These are phyloP conservation scores for Saccharata proteae DNA, from an alignment of 2,329 filamentous ascomycete genomes.

Conservation along the genomic window DNA sequence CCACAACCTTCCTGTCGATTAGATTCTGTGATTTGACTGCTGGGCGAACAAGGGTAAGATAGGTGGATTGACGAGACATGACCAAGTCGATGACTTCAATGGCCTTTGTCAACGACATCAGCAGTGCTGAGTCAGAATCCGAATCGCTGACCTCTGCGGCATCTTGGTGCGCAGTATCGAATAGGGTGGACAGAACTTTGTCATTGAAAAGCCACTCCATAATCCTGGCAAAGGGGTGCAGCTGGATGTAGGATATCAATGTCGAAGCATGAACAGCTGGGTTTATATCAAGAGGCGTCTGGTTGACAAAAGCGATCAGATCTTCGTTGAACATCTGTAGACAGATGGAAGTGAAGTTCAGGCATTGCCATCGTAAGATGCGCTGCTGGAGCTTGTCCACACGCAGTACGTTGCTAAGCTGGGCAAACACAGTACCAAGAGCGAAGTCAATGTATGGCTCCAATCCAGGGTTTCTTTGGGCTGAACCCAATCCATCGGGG, in stretches of 20 bases:
- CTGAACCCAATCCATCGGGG: conserved; percentile 69
- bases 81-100: conserved; percentile 75
- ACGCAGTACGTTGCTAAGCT: conserved; percentile 5
- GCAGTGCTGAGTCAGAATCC: conserved; percentile 64
- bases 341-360: conserved; percentile 72
- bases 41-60: conserved; percentile 76
- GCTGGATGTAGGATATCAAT: conserved; percentile 64
- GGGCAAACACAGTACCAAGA: conserved; percentile 62
- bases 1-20: conserved; percentile 48
- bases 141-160: conserved; percentile 59
- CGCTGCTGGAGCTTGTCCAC: conserved; percentile 52
- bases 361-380: conserved; percentile 64
- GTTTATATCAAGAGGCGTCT: conserved; percentile 65
- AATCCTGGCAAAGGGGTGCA: conserved; percentile 85
- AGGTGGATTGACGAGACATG: conserved; percentile 80
- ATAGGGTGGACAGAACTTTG: conserved; percentile 67
- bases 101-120: conserved; percentile 66
- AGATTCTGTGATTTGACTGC: conserved; percentile 53
- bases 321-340: conserved; percentile 88
- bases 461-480: conserved; percentile 71
- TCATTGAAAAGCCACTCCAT: conserved; percentile 99
- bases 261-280: conserved; percentile 60
- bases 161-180: conserved; percentile 68
- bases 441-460: conserved; percentile 90
- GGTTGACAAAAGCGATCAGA: conserved; percentile 72